Evolutionary conservation across 78 protist species (phyloP).

Genomic region (Planoprotostelium fungivorum): DNA sequence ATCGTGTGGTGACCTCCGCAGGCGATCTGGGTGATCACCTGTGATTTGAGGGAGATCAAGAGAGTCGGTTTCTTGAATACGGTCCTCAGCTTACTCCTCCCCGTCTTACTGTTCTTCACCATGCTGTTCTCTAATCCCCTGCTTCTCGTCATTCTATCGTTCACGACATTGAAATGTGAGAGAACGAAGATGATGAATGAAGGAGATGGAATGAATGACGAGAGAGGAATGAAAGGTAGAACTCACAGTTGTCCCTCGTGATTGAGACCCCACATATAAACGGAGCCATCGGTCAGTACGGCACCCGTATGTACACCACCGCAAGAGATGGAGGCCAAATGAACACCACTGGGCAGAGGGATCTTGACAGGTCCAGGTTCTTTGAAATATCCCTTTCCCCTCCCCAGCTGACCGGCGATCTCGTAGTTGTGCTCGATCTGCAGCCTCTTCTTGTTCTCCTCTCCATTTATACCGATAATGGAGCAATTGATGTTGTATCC

Average conservation of each 20-base stretch:
- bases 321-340: neutral
- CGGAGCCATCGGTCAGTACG: neutral
- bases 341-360: neutral
- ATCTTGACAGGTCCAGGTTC: neutral
- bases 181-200: no score
- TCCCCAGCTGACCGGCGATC: neutral
- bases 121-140: neutral
- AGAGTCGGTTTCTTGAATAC: neutral
- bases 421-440: neutral
- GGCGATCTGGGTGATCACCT: neutral
- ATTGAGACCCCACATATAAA: neutral
- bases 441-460: neutral
- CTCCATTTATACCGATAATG: neutral
- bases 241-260: neutral
- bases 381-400: neutral
- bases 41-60: neutral
- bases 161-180: neutral
- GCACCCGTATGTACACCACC: neutral
- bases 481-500: neutral
- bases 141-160: neutral
- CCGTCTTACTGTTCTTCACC: neutral
- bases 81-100: neutral
- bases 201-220: no score
- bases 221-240: no score
- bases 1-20: neutral